Conservation (phyloP, 192 early-diverging fungal genomes). For the Blastocladiella britannica region DNA sequence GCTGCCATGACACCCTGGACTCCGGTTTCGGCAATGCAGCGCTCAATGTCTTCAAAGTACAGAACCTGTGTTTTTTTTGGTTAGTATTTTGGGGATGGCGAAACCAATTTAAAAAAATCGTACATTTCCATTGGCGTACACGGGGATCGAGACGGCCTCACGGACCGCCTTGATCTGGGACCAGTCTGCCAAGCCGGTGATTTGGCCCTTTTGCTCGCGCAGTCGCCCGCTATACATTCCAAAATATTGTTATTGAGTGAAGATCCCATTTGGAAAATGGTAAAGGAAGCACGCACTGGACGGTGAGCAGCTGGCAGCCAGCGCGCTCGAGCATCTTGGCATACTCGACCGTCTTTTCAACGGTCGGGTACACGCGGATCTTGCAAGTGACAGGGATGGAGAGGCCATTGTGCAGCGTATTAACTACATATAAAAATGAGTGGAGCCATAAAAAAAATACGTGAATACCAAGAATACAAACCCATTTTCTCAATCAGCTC, state of each 20-base stretch:
- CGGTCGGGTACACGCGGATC: constrained; percentile 74
- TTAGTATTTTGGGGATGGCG: too few relatives aligned
- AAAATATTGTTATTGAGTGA: background rate
- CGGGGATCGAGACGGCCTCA: constrained; percentile 64
- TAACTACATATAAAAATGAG: too few relatives aligned
- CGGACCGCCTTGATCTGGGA: constrained; percentile 61
- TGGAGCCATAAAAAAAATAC: too few relatives aligned
- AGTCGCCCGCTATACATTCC: constrained; percentile 41
- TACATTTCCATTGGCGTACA: constrained; percentile 89
- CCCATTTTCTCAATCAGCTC: constrained; percentile 40
- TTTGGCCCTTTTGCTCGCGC: constrained; percentile 90
- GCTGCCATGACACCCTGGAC: constrained; percentile 91
- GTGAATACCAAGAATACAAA: constrained; percentile 11
- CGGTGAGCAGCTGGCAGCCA: constrained; percentile 76
- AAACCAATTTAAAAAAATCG: too few relatives aligned
- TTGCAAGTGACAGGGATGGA: constrained; percentile 86
- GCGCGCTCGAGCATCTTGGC: constrained; percentile 90
- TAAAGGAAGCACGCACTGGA: too few relatives aligned
- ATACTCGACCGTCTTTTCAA: constrained; percentile 75
- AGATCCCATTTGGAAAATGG: background rate
- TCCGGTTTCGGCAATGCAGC: constrained; percentile 63
- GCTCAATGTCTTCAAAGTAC: constrained; percentile 69
- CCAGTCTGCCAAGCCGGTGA: constrained; percentile 93
- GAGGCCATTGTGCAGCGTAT: constrained; percentile 56
- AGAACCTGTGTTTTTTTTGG: too few relatives aligned